Base-by-base conservation (phyloP, 2,329 filamentous ascomycete species). In the Penicillium brasilianum region DNA sequence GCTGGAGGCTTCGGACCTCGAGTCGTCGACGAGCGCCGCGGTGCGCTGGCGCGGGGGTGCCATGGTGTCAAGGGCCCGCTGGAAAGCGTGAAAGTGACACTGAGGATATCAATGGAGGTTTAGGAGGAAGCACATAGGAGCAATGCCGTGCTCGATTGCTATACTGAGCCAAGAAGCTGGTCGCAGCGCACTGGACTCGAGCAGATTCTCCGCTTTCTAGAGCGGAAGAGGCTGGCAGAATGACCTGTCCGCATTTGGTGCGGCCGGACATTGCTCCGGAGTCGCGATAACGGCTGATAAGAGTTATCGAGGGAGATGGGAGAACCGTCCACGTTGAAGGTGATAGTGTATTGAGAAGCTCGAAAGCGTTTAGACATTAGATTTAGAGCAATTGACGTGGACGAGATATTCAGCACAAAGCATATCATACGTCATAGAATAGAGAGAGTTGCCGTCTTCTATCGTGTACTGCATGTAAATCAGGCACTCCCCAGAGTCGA, bases 1-100 rank as follows among this genome's bases (percentile, higher is more conserved):
- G 62, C 77, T 82, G 37, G 80, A 81, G n/a, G 78, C 76, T 72
- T 82, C 80, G 18, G 80, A 81, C 61, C 80, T 73, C 28, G 79
- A 80, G 67, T 82, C 81, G 59, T 83, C 81, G 51, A 77, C 69
- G 57, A 71, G 65, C 22, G 74, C 71, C 30, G 74, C 64, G 51
- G 74, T 72, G 55, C 80, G 78, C 67, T 78, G 77, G 61, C 80
- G 79, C 67, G 80, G 77, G 66, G 81, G 80, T 61, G 80, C 76
- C 80, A 82, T 82, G 63, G 58, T 65, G 60, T 58, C 28, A 52
- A 22, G 30, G 57, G 58, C 55, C 58, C 59, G 36, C 44, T 52
- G 55, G 56, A 43, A 59, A 48, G 63, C 48, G 34, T 51, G 48
- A 39, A 41, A 50, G 55, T 32, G 46, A 22, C 49, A 37, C 41